Evolutionary conservation across 805 yeast species (phyloP).

Genomic region (Candida tallmaniae): DNA sequence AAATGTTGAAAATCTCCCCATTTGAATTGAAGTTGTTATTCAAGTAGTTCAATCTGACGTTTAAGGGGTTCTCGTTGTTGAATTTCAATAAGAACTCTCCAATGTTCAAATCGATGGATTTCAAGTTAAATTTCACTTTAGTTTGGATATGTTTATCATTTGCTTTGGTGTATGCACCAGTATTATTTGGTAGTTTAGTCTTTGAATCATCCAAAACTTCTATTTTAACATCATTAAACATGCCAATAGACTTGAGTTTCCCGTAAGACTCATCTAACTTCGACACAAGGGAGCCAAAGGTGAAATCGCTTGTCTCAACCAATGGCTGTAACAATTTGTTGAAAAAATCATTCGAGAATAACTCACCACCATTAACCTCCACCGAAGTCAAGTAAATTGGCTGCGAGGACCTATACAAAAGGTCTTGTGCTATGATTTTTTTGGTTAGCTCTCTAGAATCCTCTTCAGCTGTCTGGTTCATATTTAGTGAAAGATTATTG

Average conservation of each 20-base stretch:
- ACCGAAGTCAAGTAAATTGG: conserved; percentile 33
- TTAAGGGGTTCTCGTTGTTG: conserved; percentile 36
- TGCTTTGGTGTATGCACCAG: conserved; percentile 23
- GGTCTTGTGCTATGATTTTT: conserved; percentile 23
- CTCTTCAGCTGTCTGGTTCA: conserved; percentile 7
- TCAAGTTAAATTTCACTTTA: conserved; percentile 39
- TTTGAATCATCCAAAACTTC: conserved; percentile 39
- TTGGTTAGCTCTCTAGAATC: conserved; percentile 14
- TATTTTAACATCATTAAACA: conserved; percentile 38
- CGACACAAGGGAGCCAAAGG: conserved; percentile 38
- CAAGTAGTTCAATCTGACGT: conserved; percentile 34
- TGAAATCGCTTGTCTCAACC: conserved; percentile 35
- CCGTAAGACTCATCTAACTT: conserved; percentile 27
- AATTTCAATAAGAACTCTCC: conserved; percentile 32
- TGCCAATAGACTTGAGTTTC: conserved; percentile 40
- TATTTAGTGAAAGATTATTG: no score
- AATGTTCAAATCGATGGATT: conserved; percentile 32
- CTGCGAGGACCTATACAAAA: conserved; percentile 27
- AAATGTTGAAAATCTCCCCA: conserved; percentile 48
- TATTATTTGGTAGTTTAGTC: conserved; percentile 18
- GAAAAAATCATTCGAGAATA: conserved; percentile 44
- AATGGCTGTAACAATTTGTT: conserved; percentile 43
- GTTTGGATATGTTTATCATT: conserved; percentile 41
- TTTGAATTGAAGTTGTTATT: conserved; percentile 45
- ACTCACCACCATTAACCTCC: conserved; percentile 40